phyloP scores from a whole-genome alignment of 2,329 filamentous ascomycete genomes.

The Nemania serpens region DNA sequence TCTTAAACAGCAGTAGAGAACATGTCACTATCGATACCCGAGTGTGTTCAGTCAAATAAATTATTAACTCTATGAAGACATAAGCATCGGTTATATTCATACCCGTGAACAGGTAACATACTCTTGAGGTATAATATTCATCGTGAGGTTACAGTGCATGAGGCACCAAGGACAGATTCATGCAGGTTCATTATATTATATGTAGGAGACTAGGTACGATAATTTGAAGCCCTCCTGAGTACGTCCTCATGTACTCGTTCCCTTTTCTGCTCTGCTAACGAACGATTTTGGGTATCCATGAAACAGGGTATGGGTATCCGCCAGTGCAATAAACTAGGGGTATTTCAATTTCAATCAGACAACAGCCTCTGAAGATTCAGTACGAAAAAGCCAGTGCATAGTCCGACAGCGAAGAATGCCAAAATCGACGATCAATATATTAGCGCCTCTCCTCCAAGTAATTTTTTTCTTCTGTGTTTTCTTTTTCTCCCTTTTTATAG shows the following conservation, averaged over 20 bases:
- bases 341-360: constrained; percentile 25
- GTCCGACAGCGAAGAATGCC: background rate
- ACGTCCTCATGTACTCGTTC: constrained; percentile 5
- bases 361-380: background rate
- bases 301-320: constrained; percentile 35
- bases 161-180: background rate
- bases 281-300: constrained; percentile 41
- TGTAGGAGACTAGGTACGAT: background rate
- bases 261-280: constrained; percentile 27
- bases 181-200: constrained; percentile 21
- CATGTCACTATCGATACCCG: constrained; percentile 17
- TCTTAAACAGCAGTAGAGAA: background rate
- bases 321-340: constrained; percentile 21
- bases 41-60: background rate
- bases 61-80: background rate
- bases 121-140: too few relatives aligned
- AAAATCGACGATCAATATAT: background rate
- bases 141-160: background rate
- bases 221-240: background rate
- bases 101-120: too few relatives aligned
- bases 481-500: background rate
- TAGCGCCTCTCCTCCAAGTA: background rate
- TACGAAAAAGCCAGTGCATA: background rate
- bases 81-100: background rate
- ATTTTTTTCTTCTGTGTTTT: background rate